Evolutionary conservation across 768 basidiomycete species (phyloP).

Genomic region (Kwoniella sp.): DNA sequence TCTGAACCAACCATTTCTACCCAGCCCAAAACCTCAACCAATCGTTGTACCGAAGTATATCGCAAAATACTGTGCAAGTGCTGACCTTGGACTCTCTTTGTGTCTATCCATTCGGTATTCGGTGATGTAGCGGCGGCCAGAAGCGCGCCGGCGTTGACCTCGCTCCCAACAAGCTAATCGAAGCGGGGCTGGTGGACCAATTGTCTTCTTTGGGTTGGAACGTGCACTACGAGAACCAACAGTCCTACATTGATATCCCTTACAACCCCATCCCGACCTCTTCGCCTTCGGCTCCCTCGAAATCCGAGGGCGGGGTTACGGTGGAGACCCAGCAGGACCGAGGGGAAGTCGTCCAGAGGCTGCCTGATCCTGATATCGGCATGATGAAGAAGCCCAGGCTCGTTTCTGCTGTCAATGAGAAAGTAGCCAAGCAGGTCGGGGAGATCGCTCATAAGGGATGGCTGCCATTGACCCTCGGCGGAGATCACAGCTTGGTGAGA

Average conservation of each 20-base stretch:
- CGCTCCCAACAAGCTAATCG: slow-evolving; percentile 77
- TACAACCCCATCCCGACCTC: slow-evolving; percentile 43
- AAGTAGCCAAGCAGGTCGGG: slow-evolving; percentile 76
- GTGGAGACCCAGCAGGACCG: slow-evolving; percentile 2
- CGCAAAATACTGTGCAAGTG: too few species aligned
- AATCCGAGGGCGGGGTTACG: slow-evolving; percentile 47
- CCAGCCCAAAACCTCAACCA: not conserved
- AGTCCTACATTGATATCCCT: slow-evolving; percentile 67
- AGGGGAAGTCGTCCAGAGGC: slow-evolving; percentile 52
- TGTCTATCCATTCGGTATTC: too few species aligned
- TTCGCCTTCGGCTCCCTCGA: slow-evolving; percentile 6
- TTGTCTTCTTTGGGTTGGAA: slow-evolving; percentile 80
- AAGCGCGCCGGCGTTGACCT: slow-evolving; percentile 49
- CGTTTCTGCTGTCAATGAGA: slow-evolving; percentile 78
- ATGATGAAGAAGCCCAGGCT: slow-evolving; percentile 86
- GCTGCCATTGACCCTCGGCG: slow-evolving; percentile 87
- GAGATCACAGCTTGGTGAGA: slow-evolving; percentile 89
- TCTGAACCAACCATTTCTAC: too few species aligned
- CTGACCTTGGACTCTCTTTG: slow-evolving; percentile 2
- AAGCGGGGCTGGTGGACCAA: slow-evolving; percentile 80
- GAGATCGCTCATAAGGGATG: slow-evolving; percentile 74
- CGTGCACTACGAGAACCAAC: slow-evolving; percentile 86
- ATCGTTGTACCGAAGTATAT: too few species aligned
- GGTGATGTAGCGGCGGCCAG: slow-evolving; percentile 33
- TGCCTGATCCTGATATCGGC: slow-evolving; percentile 76